These are phyloP conservation scores for Dactylonectria estremocensis DNA, from an alignment of 2,329 filamentous ascomycete genomes.

Conservation along the genomic window DNA sequence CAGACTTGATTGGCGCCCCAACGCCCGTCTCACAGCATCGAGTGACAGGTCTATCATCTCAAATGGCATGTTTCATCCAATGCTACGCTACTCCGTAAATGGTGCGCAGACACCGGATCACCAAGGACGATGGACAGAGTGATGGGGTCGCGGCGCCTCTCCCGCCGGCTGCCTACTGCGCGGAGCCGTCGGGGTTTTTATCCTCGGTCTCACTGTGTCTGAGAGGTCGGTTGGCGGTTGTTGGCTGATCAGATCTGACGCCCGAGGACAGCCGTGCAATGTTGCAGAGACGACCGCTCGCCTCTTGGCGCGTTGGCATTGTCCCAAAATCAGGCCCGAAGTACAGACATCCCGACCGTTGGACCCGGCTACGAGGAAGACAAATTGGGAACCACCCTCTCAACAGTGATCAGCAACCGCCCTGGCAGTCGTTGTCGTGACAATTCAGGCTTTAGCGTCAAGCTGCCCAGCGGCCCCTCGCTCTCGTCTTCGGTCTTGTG, in stretches of 20 bases:
- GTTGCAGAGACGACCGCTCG: constrained; percentile 38
- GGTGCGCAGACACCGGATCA: constrained; percentile 5
- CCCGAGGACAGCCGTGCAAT: constrained; percentile 40
- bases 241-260: constrained; percentile 39
- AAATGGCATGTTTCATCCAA: constrained; percentile 27
- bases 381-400: constrained; percentile 13
- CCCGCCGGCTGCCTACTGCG: constrained; percentile 4
- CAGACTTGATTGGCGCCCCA: constrained; percentile 21
- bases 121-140: constrained; percentile 6
- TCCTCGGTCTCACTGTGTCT: constrained; percentile 12
- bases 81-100: constrained; percentile 3
- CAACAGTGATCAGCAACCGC: not conserved
- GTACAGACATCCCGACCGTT: constrained; percentile 30
- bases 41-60: constrained; percentile 20
- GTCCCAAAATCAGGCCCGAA: constrained; percentile 35
- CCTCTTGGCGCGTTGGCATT: constrained; percentile 42
- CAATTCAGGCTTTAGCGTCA: constrained; percentile 32
- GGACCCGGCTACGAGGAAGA: not conserved
- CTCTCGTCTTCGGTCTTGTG: constrained; percentile 13
- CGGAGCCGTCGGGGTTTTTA: constrained; percentile 4
- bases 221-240: not conserved
- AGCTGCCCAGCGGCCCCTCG: not conserved
- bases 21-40: constrained; percentile 23
- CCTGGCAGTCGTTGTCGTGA: constrained; percentile 42
- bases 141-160: constrained; percentile 18